These are phyloP conservation scores for Linnemannia zychae DNA, from an alignment of 192 early-diverging fungal species.

Conservation along the genomic window DNA sequence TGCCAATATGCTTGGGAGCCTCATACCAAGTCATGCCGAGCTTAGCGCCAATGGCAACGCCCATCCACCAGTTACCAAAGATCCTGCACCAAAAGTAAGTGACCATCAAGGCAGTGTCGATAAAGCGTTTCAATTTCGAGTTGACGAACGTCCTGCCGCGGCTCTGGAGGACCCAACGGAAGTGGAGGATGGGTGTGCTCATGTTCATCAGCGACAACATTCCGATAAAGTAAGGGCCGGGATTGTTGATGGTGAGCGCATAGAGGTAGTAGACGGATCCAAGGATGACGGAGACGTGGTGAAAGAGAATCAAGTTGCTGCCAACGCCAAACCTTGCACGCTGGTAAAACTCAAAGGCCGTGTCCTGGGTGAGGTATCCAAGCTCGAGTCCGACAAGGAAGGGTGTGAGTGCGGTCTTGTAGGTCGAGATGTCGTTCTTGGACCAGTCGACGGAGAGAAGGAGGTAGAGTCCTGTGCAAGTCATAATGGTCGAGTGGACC, in stretches of 20 bases:
- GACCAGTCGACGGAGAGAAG: constrained; percentile 47
- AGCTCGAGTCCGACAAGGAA: constrained; percentile 57
- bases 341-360: constrained; percentile 56
- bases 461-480: constrained; percentile 35
- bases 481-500: constrained; percentile 55
- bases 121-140: constrained; percentile 49
- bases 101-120: constrained; percentile 46
- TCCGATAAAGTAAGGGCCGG: constrained; percentile 54
- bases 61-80: constrained; percentile 58
- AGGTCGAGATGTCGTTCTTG: constrained; percentile 51
- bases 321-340: constrained; percentile 45
- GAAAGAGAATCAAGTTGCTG: constrained; percentile 57
- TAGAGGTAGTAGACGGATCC: constrained; percentile 53
- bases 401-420: constrained; percentile 44
- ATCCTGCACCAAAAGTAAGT: constrained; percentile 58
- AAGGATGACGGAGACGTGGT: constrained; percentile 52
- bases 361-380: constrained; percentile 51
- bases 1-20: constrained; percentile 37
- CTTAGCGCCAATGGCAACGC: constrained; percentile 53
- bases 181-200: constrained; percentile 53
- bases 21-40: constrained; percentile 50
- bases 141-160: constrained; percentile 43
- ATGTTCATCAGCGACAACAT: constrained; percentile 57
- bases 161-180: constrained; percentile 49
- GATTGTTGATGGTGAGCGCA: constrained; percentile 40